Percentiles rank a stretch among this genome's conserved stretches.
phyloP scores from a whole-genome alignment of 345 rosid species.

The Moricandia arvensis region DNA sequence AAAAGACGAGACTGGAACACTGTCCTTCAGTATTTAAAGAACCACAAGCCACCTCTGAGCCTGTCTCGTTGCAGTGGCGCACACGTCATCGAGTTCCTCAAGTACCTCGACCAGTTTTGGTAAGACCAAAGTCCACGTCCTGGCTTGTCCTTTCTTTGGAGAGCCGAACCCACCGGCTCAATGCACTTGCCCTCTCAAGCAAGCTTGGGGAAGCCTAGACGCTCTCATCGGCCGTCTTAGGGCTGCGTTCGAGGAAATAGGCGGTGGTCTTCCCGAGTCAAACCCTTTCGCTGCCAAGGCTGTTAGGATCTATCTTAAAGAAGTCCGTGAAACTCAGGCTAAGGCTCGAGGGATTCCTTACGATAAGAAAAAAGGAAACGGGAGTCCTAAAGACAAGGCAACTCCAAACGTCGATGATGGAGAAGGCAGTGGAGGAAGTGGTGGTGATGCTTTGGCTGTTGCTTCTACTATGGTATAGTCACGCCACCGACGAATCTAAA shows the following conservation, averaged over 20 bases:
- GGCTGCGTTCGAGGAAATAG: conserved; percentile 94
- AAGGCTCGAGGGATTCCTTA: conserved; percentile 95
- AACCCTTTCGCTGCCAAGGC: conserved; percentile 90
- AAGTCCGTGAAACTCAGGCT: conserved; percentile 88
- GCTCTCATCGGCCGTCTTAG: conserved; percentile 96
- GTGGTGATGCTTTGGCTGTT: conserved; percentile 19
- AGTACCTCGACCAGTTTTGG: conserved; percentile 45
- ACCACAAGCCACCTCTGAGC: conserved; percentile 54
- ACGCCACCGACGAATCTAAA: neutral
- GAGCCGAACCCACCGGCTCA: conserved; percentile 88
- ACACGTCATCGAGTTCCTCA: conserved; percentile 86
- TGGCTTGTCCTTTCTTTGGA: conserved; percentile 74
- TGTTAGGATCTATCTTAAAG: conserved; percentile 78
- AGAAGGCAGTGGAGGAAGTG: conserved; percentile 21
- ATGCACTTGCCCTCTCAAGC: conserved; percentile 87
- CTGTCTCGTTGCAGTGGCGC: conserved; percentile 85
- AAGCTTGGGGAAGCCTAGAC: conserved; percentile 98
- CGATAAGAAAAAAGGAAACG: conserved; percentile 78
- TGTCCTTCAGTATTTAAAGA: conserved; percentile 37
- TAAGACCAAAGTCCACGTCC: conserved; percentile 43
- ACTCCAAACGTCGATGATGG: conserved; percentile 5
- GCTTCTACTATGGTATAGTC: conserved; percentile 1
- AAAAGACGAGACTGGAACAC: conserved; percentile 70
- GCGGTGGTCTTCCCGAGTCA: conserved; percentile 71
- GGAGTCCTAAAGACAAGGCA: neutral